Evolutionary conservation across 331 rosid species (phyloP).

Genomic region (Pyrus hybrid): DNA sequence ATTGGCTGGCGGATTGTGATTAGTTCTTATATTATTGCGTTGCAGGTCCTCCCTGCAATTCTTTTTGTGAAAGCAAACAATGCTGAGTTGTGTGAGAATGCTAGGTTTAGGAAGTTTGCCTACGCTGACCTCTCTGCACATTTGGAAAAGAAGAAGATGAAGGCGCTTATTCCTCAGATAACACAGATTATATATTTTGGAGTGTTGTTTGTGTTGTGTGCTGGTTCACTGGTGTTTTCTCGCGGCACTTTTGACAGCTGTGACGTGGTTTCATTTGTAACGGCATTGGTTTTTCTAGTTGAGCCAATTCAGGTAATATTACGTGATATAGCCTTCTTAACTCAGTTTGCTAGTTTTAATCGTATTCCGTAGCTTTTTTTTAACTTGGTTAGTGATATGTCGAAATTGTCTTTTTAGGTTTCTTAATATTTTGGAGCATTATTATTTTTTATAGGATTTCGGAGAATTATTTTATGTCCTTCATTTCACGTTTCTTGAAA

Average conservation of each 20-base stretch:
- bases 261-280: conserved; percentile 60
- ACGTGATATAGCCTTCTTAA: neutral
- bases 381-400: neutral
- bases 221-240: conserved; percentile 56
- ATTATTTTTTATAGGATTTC: no score
- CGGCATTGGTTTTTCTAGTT: conserved; percentile 65
- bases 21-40: neutral
- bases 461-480: neutral
- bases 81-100: conserved; percentile 60
- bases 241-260: conserved; percentile 42
- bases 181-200: conserved; percentile 62
- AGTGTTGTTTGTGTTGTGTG: conserved; percentile 39
- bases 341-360: neutral
- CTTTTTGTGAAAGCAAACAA: conserved; percentile 82
- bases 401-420: neutral
- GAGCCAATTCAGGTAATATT: conserved; percentile 83
- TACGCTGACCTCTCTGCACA: conserved; percentile 40
- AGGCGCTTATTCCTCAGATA: conserved; percentile 83
- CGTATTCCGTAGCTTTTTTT: neutral
- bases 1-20: neutral
- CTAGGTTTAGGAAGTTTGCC: conserved; percentile 69
- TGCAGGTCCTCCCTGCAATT: conserved; percentile 76
- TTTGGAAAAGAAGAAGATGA: conserved; percentile 76
- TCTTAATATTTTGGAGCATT: neutral
- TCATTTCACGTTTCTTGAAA: neutral